Percentiles rank a stretch among this genome's conserved stretches.
Evolutionary conservation across 2,329 filamentous ascomycete species (phyloP).

Genomic region (Escovopsis sp.): DNA sequence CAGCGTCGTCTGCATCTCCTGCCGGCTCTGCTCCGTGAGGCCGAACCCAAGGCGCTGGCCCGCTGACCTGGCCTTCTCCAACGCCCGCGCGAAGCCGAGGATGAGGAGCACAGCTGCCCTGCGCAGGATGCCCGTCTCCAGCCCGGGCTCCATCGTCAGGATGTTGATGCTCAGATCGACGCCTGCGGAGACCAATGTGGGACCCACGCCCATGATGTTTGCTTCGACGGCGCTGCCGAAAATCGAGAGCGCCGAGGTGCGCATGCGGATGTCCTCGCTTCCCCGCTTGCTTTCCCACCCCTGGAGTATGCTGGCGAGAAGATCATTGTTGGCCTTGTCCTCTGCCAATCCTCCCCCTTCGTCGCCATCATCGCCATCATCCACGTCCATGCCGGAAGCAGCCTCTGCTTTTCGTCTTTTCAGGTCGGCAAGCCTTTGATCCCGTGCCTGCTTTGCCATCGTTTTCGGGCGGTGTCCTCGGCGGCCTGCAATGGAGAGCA

Average conservation of each 20-base stretch:
- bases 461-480: constrained; percentile 47
- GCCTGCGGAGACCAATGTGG: constrained; percentile 35
- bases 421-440: constrained; percentile 31
- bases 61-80: constrained; percentile 37
- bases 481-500: constrained; percentile 50
- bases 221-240: constrained; percentile 45
- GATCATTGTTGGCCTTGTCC: constrained; percentile 31
- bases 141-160: constrained; percentile 44
- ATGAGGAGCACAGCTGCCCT: constrained; percentile 51
- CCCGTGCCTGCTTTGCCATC: constrained; percentile 37
- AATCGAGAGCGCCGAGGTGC: constrained; percentile 54
- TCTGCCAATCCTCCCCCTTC: constrained; percentile 34
- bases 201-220: constrained; percentile 40
- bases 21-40: constrained; percentile 37
- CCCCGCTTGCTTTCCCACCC: constrained; percentile 55
- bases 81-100: constrained; percentile 43
- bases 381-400: constrained; percentile 22
- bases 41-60: constrained; percentile 36
- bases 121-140: constrained; percentile 49
- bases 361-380: constrained; percentile 21
- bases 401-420: constrained; percentile 27
- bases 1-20: constrained; percentile 47
- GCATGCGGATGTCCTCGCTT: constrained; percentile 54
- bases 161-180: constrained; percentile 50
- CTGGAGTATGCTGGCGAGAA: constrained; percentile 43